phyloP scores from a whole-genome alignment of 1,284 basidiomycete genomes.

The Trametes polyzona region DNA sequence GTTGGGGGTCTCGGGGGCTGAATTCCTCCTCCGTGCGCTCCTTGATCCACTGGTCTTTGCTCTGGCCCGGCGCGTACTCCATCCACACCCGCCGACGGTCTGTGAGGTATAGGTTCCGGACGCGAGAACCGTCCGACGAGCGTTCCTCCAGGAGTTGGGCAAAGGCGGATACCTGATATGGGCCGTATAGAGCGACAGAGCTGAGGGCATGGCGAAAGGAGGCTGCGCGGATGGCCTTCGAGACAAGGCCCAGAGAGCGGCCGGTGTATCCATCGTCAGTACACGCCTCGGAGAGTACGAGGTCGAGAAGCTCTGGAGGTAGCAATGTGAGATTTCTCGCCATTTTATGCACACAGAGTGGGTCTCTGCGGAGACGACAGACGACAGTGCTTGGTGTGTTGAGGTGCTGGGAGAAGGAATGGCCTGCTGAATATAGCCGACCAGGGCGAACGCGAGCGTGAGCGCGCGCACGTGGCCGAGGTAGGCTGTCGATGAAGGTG shows the following conservation, averaged over 20 bases:
- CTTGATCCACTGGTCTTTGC: background rate
- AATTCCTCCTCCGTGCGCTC: conserved; percentile 3
- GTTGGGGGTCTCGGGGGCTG: background rate
- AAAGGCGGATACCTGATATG: conserved; percentile 1
- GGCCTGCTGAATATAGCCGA: too few relatives aligned
- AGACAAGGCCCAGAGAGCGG: conserved; percentile 7
- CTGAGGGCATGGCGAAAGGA: conserved; percentile 2
- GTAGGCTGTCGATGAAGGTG: too few relatives aligned
- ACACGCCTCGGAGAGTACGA: conserved; percentile 13
- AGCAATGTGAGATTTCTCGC: background rate
- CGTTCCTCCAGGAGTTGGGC: background rate
- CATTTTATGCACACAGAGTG: too few relatives aligned
- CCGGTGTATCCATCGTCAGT: conserved; percentile 16
- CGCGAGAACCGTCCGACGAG: background rate
- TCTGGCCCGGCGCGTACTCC: conserved; percentile 2
- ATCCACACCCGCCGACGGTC: conserved; percentile 8
- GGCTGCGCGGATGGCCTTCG: background rate
- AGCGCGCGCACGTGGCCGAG: too few relatives aligned
- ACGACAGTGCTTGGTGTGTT: too few relatives aligned
- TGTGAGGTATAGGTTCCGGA: conserved; percentile 11
- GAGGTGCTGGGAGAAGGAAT: too few relatives aligned
- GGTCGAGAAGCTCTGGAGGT: conserved; percentile 7
- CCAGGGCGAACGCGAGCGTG: too few relatives aligned
- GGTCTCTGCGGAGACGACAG: too few relatives aligned
- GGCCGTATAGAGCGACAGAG: conserved; percentile 11